phyloP scores from a whole-genome alignment of 805 yeast genomes.

The Monosporozyma aerobia region DNA sequence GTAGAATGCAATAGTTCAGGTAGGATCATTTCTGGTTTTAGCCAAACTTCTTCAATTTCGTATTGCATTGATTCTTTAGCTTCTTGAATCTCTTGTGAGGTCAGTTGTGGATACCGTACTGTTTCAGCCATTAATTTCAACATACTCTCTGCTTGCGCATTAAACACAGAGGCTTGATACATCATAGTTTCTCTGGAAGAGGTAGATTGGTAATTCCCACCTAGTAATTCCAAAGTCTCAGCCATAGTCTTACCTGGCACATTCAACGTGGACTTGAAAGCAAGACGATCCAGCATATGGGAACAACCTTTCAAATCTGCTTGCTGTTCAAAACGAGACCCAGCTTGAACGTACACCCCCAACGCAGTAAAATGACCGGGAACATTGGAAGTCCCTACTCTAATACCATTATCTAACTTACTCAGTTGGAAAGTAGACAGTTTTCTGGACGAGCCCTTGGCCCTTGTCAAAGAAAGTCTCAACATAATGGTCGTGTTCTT shows the following conservation, averaged over 20 bases:
- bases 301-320: constrained; percentile 58
- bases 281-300: constrained; percentile 77
- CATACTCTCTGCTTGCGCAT: constrained; percentile 74
- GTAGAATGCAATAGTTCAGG: constrained; percentile 87
- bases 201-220: constrained; percentile 91
- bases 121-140: constrained; percentile 69
- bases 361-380: constrained; percentile 89
- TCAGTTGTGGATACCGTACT: constrained; percentile 57
- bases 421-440: constrained; percentile 27
- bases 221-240: constrained; percentile 64
- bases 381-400: constrained; percentile 73
- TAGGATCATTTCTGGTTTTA: constrained; percentile 71
- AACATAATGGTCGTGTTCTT: not conserved
- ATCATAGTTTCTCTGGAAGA: constrained; percentile 85
- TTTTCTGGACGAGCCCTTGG: constrained; percentile 2
- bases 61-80: constrained; percentile 66
- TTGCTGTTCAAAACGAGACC: constrained; percentile 68
- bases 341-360: constrained; percentile 85
- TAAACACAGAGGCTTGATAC: constrained; percentile 92
- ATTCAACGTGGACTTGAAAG: constrained; percentile 63
- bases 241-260: constrained; percentile 61
- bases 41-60: constrained; percentile 75
- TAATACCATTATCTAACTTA: constrained; percentile 63
- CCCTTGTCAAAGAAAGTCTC: not conserved
- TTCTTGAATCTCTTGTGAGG: constrained; percentile 62